Percentiles rank a stretch among this genome's conserved stretches.
These are phyloP conservation scores for Ganoderma lucidum DNA, from an alignment of 1,284 basidiomycete genomes.

Conservation along the genomic window DNA sequence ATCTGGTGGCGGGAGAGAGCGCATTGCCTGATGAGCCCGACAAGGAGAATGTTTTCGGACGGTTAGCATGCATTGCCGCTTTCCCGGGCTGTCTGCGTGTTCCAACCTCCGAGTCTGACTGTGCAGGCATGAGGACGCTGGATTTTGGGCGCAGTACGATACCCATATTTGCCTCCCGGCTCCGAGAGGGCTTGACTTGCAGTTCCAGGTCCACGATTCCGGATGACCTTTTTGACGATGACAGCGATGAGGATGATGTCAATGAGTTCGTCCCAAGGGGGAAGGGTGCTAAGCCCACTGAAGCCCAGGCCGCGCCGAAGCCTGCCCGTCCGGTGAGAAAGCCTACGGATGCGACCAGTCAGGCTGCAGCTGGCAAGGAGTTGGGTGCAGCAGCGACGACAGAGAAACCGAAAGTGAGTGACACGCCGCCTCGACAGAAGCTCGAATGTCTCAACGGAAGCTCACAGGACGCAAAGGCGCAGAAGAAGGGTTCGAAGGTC, in stretches of 20 bases:
- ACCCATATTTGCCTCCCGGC: background rate
- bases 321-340: background rate
- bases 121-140: background rate
- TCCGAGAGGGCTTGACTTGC: background rate
- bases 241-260: background rate
- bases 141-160: background rate
- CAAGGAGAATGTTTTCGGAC: background rate
- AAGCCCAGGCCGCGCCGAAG: background rate
- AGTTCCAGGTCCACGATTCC: background rate
- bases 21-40: background rate
- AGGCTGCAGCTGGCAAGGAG: too few species aligned
- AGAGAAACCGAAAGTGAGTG: background rate
- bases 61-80: background rate
- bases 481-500: background rate
- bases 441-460: background rate
- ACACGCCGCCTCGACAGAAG: background rate
- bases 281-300: background rate
- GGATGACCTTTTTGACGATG: background rate
- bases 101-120: background rate
- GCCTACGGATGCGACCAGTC: too few species aligned
- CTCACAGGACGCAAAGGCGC: background rate
- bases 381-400: background rate
- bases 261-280: constrained; percentile 8
- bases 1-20: background rate
- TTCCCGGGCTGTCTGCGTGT: background rate